A percentile compares a stretch with the other conserved stretches of the same genome.
Conservation (phyloP, 306 rosid species). For the Dryas alaskensis region DNA sequence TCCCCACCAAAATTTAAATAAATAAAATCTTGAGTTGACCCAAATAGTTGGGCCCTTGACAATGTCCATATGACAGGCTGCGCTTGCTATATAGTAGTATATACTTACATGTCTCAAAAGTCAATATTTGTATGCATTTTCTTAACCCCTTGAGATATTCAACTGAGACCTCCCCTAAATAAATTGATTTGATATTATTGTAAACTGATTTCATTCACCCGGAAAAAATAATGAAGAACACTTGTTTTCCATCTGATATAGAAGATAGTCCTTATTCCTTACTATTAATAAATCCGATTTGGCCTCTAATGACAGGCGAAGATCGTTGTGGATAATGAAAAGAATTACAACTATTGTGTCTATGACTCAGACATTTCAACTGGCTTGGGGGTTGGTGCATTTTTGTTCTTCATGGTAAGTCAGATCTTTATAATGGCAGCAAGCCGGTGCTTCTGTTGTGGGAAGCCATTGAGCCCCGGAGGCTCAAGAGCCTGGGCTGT, state of each 20-base stretch:
- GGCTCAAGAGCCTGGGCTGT: slow-evolving; percentile 90
- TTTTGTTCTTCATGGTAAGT: slow-evolving; percentile 72
- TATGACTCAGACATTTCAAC: slow-evolving; percentile 82
- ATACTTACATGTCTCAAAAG: no score
- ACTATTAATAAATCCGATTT: not conserved
- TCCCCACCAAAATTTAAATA: not conserved
- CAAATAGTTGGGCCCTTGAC: not conserved
- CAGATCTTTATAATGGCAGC: slow-evolving; percentile 78
- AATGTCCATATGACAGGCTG: not conserved
- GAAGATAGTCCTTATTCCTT: not conserved
- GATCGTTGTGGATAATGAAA: slow-evolving; percentile 37
- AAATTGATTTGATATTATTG: no score
- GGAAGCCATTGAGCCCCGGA: slow-evolving; percentile 81
- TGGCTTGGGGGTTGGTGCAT: slow-evolving; percentile 93
- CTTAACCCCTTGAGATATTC: no score
- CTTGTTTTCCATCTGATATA: not conserved
- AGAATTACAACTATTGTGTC: slow-evolving; percentile 56
- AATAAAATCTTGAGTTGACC: not conserved
- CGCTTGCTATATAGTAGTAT: not conserved
- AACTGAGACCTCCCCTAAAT: no score
- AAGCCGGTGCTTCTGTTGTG: slow-evolving; percentile 96
- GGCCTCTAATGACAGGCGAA: slow-evolving; percentile 51
- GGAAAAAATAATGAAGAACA: not conserved
- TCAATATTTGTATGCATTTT: no score
- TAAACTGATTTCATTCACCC: not conserved